A percentile compares a stretch with the other conserved stretches of the same genome.
Evolutionary conservation across 1,139 yeast genomes (phyloP).

Genomic region (Candida buenavistaensis): DNA sequence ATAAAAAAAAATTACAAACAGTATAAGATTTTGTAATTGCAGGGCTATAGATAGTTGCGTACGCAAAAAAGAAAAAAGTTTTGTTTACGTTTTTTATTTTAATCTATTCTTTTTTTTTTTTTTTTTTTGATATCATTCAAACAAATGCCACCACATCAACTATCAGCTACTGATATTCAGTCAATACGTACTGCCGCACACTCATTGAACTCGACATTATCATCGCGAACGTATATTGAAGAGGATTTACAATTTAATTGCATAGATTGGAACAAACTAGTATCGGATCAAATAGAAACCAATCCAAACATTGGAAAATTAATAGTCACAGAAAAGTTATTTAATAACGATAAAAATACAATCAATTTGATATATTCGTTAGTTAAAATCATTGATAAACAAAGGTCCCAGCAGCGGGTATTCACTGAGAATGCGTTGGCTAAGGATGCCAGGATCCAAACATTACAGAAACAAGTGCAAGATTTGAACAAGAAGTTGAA

Average conservation of each 20-base stretch:
- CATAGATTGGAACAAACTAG: conserved; percentile 35
- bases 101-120: conserved; percentile 55
- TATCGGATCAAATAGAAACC: conserved; percentile 19
- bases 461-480: conserved; percentile 24
- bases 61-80: no score
- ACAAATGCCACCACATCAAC: background rate
- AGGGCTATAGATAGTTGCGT: no score
- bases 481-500: conserved; percentile 21
- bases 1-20: no score
- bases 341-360: conserved; percentile 42
- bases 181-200: conserved; percentile 29
- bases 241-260: conserved; percentile 33
- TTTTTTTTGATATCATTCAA: conserved; percentile 14
- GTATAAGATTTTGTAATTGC: no score
- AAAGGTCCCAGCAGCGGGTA: conserved; percentile 33
- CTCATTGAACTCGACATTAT: conserved; percentile 36
- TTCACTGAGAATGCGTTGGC: conserved; percentile 31
- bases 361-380: conserved; percentile 45
- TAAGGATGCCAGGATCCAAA: conserved; percentile 32
- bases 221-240: conserved; percentile 39
- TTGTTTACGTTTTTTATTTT: conserved; percentile 28
- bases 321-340: conserved; percentile 30
- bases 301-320: conserved; percentile 18
- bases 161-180: conserved; percentile 3
- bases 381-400: conserved; percentile 39